Evolutionary conservation across 2,329 filamentous ascomycete species (phyloP), one percentile per base, ranked within the genome.

Genomic region (Plenodomus lindquistii): DNA sequence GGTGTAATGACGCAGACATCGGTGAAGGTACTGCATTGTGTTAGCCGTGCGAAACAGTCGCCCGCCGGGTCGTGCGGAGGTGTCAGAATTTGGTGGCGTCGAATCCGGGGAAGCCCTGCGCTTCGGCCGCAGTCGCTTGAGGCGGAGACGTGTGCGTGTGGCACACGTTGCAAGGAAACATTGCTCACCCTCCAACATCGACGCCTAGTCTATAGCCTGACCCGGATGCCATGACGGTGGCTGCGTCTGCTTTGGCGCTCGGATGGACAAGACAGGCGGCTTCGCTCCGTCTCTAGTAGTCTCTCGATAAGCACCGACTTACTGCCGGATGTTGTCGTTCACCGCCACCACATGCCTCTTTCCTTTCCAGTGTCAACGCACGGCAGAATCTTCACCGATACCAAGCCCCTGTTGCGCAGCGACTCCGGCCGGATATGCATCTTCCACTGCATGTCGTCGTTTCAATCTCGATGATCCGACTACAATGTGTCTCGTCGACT

Each of bases 1-100:
- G 77, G 75, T 3, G 76, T 76, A 48, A 79, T 74, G 21, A 77
- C 75, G 54, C 71, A 79, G 39, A 79, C 70, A 48, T 79, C 77
- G 16, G 76, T 79, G 57, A 79, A 79, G 17, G 76, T 79, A 40
- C 77, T 69, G 36, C 10, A 16, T n/a, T 16, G 10, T 40, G 48
- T 63, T 40, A 64, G 58, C 39, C 19, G 24, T n/a, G 9, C 35
- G 34, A 38, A 21, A 20, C n/a, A 3, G 10, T 39, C 40, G 13
- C 21, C 11, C 29, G 27, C 19, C 35, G 29, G 17, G 21, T 16
- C 18, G 35, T 34, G 17, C 27, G 27, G 27, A 31, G 6, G 15
- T 7, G 27, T 15, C 27, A 31, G 6, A 31, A 4, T 7, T 31
- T 20, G 18, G 41, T 34, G 41, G 41, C 24, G 31, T n/a, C 42